Evolutionary conservation across 1,284 basidiomycete genomes (phyloP), one percentile per base, ranked within the genome.

Genomic region (Ustilago lituana): DNA sequence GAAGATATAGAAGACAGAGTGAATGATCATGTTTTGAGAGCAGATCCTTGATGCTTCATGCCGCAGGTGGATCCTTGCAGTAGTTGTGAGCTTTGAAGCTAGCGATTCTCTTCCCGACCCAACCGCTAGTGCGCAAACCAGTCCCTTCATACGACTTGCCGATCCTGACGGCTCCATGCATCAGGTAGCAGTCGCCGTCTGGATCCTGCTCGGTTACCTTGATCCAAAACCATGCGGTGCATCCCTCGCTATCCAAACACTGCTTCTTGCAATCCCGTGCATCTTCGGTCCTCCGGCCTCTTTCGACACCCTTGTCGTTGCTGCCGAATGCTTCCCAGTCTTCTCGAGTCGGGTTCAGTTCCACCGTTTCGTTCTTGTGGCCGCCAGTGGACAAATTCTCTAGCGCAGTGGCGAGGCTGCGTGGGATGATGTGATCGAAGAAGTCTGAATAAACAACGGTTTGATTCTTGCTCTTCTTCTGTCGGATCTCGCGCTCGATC

Each of bases 211-310:
- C 46, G 2, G 48, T 53, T 2, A 19, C 46, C 33, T 62, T 56
- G 50, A 45, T 44, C 58, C 64, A 67, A n/a, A 61, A 43, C 64
- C 64, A 67, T 3, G 49, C 37, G 4, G 58, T 67, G 37, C 64
- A 67, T 7, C 38, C 44, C 11, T 33, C 17, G 12, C 46, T 57
- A 9, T 48, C 33, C 15, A 41, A 6, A 22, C 64, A 67, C 26
- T 57, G 43, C 12, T 33, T 23, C 26, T 49, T 19, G 43, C 64
- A 67, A 2, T 33, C 19, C 6, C n/a, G 39, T 0, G 24, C 24
- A 4, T 54, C 41, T 19, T 32, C 22, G 2, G 36, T 49, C 6
- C 33, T 27, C 5, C 41, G 11, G 8, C 27, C 41, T 20, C 36
- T 17, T 12, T 20, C 11, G 22, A 62, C 56, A n/a, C 44, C 43